Base-by-base conservation (phyloP, 78 protist genomes). In the Cavenderia fasciculata region DNA sequence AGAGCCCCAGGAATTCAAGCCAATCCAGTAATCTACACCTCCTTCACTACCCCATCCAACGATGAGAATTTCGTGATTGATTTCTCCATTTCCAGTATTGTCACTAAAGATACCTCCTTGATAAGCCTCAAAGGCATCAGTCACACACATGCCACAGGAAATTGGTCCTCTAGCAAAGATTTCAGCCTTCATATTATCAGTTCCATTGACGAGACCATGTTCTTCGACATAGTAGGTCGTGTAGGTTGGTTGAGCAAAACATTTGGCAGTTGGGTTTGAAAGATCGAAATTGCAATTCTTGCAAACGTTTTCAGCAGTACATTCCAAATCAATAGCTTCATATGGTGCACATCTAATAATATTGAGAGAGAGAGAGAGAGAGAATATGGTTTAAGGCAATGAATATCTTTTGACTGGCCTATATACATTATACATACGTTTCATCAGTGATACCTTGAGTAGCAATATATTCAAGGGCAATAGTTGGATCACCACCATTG, bases 1-100 rank as follows among this genome's bases (percentile, higher is more conserved):
- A 3, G 85, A 72, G 31, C 92, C 92, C 92, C 92, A 86, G 14
- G n/a, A 18, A 41, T 69, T 44, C 18, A 31, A 11, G 40, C 38
- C 69, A 8, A 68, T 68, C 90, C 90, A 82, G 54, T 82, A 82
- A 29, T 82, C 90, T 31, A 82, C 59, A 44, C 90, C 92, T 36
- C 79, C 68, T 36, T 70, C 91, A 21, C 62, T 40, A 62, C 97
- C 97, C 92, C 86, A 96, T 59, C 98, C 98, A 25, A 84, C 93
- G n/a, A 96, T 56, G 14, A 86, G 44, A 72, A 96, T 73, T 49
- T 59, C 89, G 85, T 96, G 98, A 70, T 94, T 72, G 86, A 87
- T 69, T 73, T 68, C 56, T 66, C 65, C 63, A 56, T 65, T 74
- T 31, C 56, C 49, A 31, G 59, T 36, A 2, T 62, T 25, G 33